A percentile compares a stretch with the other conserved stretches of the same genome.
Conservation (phyloP, 2,329 filamentous ascomycete genomes). For the Ambrosiella beaveri region DNA sequence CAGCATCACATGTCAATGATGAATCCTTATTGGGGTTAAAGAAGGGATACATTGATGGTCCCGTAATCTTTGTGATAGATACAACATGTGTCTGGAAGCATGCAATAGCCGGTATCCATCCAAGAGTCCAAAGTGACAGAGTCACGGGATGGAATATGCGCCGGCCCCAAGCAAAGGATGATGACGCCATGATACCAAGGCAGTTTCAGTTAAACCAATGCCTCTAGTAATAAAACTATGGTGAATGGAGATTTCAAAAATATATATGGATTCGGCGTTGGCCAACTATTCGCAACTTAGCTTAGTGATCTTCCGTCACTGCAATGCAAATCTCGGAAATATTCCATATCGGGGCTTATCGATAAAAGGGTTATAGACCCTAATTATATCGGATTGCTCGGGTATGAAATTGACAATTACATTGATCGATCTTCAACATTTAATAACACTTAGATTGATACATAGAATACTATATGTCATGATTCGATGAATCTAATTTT, state of each 20-base stretch:
- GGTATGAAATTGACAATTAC: too few species aligned
- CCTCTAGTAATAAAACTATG: neutral
- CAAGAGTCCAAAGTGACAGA: slow-evolving; percentile 10
- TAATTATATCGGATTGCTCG: neutral
- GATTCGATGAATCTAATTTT: too few species aligned
- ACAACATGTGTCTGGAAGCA: slow-evolving; percentile 45
- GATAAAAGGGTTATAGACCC: neutral
- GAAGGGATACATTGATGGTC: slow-evolving; percentile 60
- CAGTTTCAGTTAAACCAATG: neutral
- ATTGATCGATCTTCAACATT: too few species aligned
- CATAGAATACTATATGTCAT: too few species aligned
- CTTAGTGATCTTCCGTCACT: neutral
- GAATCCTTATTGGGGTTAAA: slow-evolving; percentile 50
- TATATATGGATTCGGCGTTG: too few species aligned
- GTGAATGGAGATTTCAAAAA: too few species aligned
- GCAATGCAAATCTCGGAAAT: neutral
- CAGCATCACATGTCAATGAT: slow-evolving; percentile 35
- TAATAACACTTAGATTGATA: too few species aligned
- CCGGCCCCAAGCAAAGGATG: slow-evolving; percentile 2
- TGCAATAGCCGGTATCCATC: slow-evolving; percentile 43
- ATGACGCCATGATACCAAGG: slow-evolving; percentile 2
- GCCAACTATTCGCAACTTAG: neutral
- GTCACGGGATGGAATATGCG: slow-evolving; percentile 6
- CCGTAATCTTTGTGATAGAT: slow-evolving; percentile 39
- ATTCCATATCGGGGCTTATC: neutral